Evolutionary conservation across 2,329 filamentous ascomycete species (phyloP), one percentile per base, ranked within the genome.

Genomic region (Cercospora canescens): DNA sequence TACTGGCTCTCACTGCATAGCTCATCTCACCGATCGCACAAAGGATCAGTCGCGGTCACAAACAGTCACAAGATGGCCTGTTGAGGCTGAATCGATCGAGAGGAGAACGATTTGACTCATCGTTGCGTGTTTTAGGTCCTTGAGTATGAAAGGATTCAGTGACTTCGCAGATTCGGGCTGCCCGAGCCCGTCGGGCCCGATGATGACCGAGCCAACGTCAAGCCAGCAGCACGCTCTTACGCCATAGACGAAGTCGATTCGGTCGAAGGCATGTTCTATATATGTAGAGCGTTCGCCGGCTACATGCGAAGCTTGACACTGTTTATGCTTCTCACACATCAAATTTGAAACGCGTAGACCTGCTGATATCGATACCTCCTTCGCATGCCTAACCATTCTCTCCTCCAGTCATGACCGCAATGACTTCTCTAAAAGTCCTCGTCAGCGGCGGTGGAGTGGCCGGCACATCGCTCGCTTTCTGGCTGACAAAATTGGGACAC

Each of bases 381-480:
- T 2, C 14, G 41, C 3, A 48, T 48, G 6, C 41, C 11, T 48
- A 7, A 48, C 24, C 9, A 21, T 21, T 12, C 39, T 1, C 12
- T 48, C n/a, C 41, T 11, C 21, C 18, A 5, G 12, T 3, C 18
- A 14, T 48, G 21, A 24, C 24, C 6, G 2, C 35, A 59, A 64
- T 64, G 62, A 37, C 55, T 41, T 59, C 61, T 35, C 21, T 64
- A 12, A 74, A 71, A 7, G 66, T 81, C 30, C 77, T 81, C 65
- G 77, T 81, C 57, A 74, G 74, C 4, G 79, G 79, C 28, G 76
- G 73, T 14, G 78, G 78, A n/a, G 76, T 81, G 18, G 79, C 79
- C 30, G 79, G 79, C 9, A 72, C 76, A 21, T 75, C 72, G 3
- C 70, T 80, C 14, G 78, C 79, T n/a, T 74, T 74, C 57, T 77